These are phyloP conservation scores for Diplocarpon rosae DNA, from an alignment of 2,329 filamentous ascomycete species.

Conservation along the genomic window DNA sequence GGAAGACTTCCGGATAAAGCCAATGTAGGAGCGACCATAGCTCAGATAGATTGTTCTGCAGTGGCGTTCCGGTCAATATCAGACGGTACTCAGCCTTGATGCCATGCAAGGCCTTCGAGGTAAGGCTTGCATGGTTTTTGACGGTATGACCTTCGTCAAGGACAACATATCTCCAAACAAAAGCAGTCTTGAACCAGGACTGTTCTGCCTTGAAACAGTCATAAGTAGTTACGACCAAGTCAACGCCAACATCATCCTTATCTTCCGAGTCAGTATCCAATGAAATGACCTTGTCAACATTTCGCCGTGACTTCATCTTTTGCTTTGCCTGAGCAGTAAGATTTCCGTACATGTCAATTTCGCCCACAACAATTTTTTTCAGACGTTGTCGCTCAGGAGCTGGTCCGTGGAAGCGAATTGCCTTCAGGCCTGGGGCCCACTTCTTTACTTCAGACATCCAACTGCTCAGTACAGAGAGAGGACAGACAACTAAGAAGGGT, in stretches of 20 bases:
- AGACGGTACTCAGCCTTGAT: slow-evolving; percentile 28
- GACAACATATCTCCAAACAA: slow-evolving; percentile 40
- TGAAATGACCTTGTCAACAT: slow-evolving; percentile 15
- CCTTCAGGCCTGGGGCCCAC: slow-evolving; percentile 37
- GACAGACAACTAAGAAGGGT: slow-evolving; percentile 38
- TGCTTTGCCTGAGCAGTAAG: slow-evolving; percentile 21
- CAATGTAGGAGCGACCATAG: slow-evolving; percentile 47
- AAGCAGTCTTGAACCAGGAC: slow-evolving; percentile 38
- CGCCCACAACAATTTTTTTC: slow-evolving; percentile 36
- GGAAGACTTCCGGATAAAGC: slow-evolving; percentile 48
- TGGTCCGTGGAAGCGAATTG: slow-evolving; percentile 37
- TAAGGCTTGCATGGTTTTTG: slow-evolving; percentile 32
- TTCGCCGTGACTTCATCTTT: slow-evolving; percentile 17
- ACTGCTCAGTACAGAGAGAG: slow-evolving; percentile 37
- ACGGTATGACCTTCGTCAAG: slow-evolving; percentile 41
- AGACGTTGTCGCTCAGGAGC: slow-evolving; percentile 32
- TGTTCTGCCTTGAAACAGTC: slow-evolving; percentile 36
- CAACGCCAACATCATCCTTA: slow-evolving; percentile 24
- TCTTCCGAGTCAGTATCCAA: slow-evolving; percentile 24
- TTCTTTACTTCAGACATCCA: slow-evolving; percentile 37
- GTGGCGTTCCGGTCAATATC: slow-evolving; percentile 36
- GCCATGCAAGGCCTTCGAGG: slow-evolving; percentile 26
- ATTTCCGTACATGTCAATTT: slow-evolving; percentile 35
- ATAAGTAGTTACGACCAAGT: slow-evolving; percentile 40
- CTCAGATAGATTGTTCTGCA: slow-evolving; percentile 47